Evolutionary conservation across 2,329 filamentous ascomycete genomes (phyloP).

Genomic region (Helotiales sp.): DNA sequence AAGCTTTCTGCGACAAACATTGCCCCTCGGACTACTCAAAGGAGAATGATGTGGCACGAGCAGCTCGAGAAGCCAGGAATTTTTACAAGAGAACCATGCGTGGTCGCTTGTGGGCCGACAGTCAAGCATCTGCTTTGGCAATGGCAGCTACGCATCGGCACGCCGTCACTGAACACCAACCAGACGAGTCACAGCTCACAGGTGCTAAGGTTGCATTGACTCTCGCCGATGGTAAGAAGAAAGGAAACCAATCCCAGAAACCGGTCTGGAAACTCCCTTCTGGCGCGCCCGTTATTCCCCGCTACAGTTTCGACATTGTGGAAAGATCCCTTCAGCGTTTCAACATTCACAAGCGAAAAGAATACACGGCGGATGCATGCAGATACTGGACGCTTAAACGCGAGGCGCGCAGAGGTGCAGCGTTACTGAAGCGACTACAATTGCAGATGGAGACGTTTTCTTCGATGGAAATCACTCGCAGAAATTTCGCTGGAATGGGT

Average conservation of each 20-base stretch:
- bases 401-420: constrained; percentile 88
- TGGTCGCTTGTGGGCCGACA: constrained; percentile 89
- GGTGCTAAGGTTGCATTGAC: constrained; percentile 80
- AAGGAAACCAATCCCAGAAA: constrained; percentile 69
- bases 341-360: constrained; percentile 82
- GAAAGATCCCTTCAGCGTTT: constrained; percentile 84
- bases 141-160: constrained; percentile 75
- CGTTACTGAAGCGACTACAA: constrained; percentile 89
- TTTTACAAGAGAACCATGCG: constrained; percentile 92
- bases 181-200: constrained; percentile 82
- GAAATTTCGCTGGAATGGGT: constrained; percentile 96
- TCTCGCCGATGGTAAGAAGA: constrained; percentile 75
- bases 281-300: constrained; percentile 91
- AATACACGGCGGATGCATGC: constrained; percentile 90
- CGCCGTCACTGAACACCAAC: constrained; percentile 68
- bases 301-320: constrained; percentile 84
- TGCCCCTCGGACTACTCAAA: constrained; percentile 86
- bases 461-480: constrained; percentile 93
- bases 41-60: constrained; percentile 81
- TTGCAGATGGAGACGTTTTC: constrained; percentile 96
- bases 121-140: constrained; percentile 79
- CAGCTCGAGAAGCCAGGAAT: constrained; percentile 81
- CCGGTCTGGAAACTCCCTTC: constrained; percentile 90
- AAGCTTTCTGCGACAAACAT: constrained; percentile 96
- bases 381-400: constrained; percentile 98